Conservation (phyloP, 768 basidiomycete species). For the Phlebiopsis flavidoalba region DNA sequence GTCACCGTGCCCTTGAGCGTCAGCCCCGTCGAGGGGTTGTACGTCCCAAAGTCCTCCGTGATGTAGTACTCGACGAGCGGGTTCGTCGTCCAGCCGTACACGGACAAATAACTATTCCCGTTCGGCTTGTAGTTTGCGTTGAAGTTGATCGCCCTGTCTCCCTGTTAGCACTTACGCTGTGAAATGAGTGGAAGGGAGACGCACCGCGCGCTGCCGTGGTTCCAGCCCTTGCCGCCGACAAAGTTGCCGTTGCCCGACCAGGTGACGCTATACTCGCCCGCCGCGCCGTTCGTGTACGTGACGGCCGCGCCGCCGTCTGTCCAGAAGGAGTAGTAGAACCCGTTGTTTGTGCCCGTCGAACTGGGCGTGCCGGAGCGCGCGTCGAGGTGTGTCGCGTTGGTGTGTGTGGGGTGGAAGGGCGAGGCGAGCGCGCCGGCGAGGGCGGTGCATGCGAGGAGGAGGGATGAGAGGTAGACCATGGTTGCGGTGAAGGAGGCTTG, state of each 20-base stretch:
- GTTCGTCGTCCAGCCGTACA: conserved; percentile 43
- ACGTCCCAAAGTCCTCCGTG: conserved; percentile 35
- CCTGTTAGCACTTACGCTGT: background rate
- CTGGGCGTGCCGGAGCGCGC: conserved; percentile 14
- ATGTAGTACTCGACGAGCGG: conserved; percentile 47
- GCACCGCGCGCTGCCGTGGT: conserved; percentile 27
- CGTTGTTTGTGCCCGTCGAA: conserved; percentile 26
- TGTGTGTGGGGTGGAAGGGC: background rate
- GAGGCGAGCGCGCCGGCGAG: background rate
- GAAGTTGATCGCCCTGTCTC: conserved; percentile 31
- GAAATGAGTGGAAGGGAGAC: background rate
- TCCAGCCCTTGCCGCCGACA: conserved; percentile 38
- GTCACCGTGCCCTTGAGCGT: conserved; percentile 33
- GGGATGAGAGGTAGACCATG: conserved; percentile 1
- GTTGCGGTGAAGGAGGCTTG: background rate
- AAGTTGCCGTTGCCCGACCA: conserved; percentile 31
- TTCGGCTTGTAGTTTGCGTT: conserved; percentile 31
- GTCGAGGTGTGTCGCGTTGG: conserved; percentile 2
- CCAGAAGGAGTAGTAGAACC: conserved; percentile 36
- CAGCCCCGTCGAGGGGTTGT: conserved; percentile 32
- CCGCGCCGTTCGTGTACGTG: conserved; percentile 29
- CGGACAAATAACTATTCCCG: conserved; percentile 39
- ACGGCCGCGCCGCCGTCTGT: conserved; percentile 26
- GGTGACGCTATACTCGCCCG: conserved; percentile 28
- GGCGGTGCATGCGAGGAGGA: background rate